Evolutionary conservation across 257 asterid genomes (phyloP).

Genomic region (Nicotiana tomentosiformis): DNA sequence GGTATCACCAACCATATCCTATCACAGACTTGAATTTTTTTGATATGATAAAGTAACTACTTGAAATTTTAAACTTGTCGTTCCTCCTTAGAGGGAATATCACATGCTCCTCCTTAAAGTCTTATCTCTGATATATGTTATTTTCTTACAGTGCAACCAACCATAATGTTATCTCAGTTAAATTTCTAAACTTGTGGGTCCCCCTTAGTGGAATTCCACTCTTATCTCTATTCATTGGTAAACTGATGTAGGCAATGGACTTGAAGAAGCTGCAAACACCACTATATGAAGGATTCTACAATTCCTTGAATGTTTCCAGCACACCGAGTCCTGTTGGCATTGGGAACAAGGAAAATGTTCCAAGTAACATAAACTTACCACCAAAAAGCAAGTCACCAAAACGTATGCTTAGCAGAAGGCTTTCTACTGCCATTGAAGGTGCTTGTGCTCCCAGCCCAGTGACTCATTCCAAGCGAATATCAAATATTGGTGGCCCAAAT

Average conservation of each 20-base stretch:
- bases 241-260: slow-evolving; percentile 64
- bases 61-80: not conserved
- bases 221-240: slow-evolving; percentile 9
- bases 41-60: not conserved
- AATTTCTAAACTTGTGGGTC: not conserved
- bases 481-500: slow-evolving; percentile 53
- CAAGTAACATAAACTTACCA: slow-evolving; percentile 68
- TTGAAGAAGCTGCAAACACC: slow-evolving; percentile 92
- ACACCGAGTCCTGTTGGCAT: slow-evolving; percentile 47
- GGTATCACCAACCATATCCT: not conserved
- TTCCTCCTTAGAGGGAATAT: too few relatives aligned
- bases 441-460: slow-evolving; percentile 62
- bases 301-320: slow-evolving; percentile 61
- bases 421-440: slow-evolving; percentile 66
- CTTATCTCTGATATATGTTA: not conserved
- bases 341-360: slow-evolving; percentile 75
- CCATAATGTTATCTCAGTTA: not conserved
- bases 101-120: not conserved
- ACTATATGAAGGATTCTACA: slow-evolving; percentile 76
- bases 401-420: slow-evolving; percentile 52
- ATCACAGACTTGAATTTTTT: not conserved
- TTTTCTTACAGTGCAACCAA: not conserved
- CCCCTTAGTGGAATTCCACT: not conserved
- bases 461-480: slow-evolving; percentile 55
- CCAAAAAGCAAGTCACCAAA: slow-evolving; percentile 93